Evolutionary conservation across 2,329 filamentous ascomycete species (phyloP), one percentile per base, ranked within the genome.

Genomic region (Botrytis byssoidea): DNA sequence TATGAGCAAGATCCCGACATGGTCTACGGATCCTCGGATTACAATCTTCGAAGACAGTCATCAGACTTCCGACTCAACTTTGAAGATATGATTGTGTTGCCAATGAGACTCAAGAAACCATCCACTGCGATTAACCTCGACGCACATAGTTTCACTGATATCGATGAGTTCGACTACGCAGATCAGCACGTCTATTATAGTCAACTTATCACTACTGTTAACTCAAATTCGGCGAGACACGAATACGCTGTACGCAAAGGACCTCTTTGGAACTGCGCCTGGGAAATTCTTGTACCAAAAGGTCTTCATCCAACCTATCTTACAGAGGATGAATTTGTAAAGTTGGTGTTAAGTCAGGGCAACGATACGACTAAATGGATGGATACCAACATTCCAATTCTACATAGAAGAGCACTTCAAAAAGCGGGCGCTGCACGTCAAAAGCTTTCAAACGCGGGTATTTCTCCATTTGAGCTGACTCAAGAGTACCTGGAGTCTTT

Each of bases 221-320:
- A 70, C n/a, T 61, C 68, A 37, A 57, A 48, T 14, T 51, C 70
- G 7, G 74, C 73, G 35, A 46, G 32, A 29, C 55, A 72, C 37
- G 72, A 76, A 66, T 76, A 74, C 51, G 37, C 25, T 57, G 37
- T 51, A 44, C 72, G 70, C 3, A 51, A 72, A 51, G 75, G 75
- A 16, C 29, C 73, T 12, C 68, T 76, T 18, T 76, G 75, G 75
- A 55, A 74, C 22, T 74, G 44, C 35, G 75, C 73, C 8, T 73
- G 46, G 55, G 63, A 46, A 37, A 64, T 75, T n/a, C 71, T 76
- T 18, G 74, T 74, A 12, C 61, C 64, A 40, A 68, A 69, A 57
- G 75, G 71, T 59, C 63, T 75, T 44, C 72, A 76, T 64, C 75
- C 75, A n/a, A 68, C 61, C 37, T 65, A 75, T 55, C 48, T 76